Base-by-base conservation (phyloP, 805 yeast species). In the Tetrapisispora nanseiensis region DNA sequence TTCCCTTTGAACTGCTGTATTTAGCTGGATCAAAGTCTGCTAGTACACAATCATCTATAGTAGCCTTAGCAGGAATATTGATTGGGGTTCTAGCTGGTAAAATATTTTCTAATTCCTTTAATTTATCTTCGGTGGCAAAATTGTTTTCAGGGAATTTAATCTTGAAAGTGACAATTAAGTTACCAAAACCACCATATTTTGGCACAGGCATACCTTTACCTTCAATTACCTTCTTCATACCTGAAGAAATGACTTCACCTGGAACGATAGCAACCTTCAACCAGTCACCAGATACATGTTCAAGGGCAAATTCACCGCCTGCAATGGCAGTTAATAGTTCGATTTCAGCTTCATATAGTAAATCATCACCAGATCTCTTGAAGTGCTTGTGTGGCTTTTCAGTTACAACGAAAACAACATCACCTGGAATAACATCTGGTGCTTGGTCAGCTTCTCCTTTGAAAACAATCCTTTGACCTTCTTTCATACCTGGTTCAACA, bases 191-290 rank as follows among this genome's bases (percentile, higher is more conserved):
- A 63, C 95, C 95, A 62, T 76, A 81, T 68, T 92, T 80, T 68
- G 74, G 81, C 51, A 90, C 70, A 52, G 98, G 99, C 98, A 92
- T 92, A 79, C 99, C 99, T 67, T 90, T 89, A 56, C 80, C 86
- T 54, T 82, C 86, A 49, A 92, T 69, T 42, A 86, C 86, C 68
- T 86, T 89, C 55, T 80, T 70, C 33, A 71, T 62, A 50, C 85
- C 95, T 40, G 97, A 97, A 26, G 87, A 57, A 49, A 92, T 82
- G 47, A 90, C 87, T 68, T 90, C 96, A 63, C 97, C 97, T 42
- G 97, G 92, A 40, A 82, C 68, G 48, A 89, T 78, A 30, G 75
- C 71, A 45, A 87, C 76, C 72, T 87, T 86, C 58, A 90, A 70
- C 75, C 79, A 86, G 56, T 87, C 96, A 51, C 95, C 96, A 53